These are phyloP conservation scores for Xylaria sp. DNA, from an alignment of 2,329 filamentous ascomycete genomes.

Conservation along the genomic window DNA sequence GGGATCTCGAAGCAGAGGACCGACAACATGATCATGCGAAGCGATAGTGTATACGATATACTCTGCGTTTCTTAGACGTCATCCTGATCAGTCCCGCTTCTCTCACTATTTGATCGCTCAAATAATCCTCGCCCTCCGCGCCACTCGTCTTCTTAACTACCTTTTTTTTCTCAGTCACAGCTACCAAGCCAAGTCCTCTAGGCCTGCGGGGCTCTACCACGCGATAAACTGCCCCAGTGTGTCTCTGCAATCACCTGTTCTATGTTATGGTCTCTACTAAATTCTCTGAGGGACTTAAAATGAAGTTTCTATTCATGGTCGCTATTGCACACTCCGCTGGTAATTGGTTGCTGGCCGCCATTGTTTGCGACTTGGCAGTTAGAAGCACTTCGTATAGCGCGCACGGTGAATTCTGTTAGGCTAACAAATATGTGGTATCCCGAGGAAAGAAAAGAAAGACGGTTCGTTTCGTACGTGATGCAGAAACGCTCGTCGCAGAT, in stretches of 20 bases:
- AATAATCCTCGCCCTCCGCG: neutral
- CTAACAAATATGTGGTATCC: no score
- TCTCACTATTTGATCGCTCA: no score
- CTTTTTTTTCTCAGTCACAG: no score
- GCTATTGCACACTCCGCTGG: neutral
- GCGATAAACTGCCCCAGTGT: neutral
- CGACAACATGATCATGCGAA: neutral
- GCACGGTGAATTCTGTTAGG: no score
- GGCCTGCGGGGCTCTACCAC: neutral
- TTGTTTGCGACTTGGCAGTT: neutral
- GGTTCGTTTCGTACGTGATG: no score
- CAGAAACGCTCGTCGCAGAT: neutral
- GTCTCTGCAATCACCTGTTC: no score
- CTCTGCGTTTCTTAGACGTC: neutral
- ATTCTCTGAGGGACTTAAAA: no score
- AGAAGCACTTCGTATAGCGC: no score
- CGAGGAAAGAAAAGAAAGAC: no score
- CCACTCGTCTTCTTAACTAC: no score
- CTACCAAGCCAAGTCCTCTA: neutral
- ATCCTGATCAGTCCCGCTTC: neutral
- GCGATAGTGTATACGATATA: neutral
- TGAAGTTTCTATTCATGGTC: neutral
- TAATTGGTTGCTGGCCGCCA: neutral
- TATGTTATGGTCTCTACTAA: no score
- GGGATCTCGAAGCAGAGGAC: neutral